phyloP scores from a whole-genome alignment of 108 stramenopile genomes.

The Nitzschia sp. region DNA sequence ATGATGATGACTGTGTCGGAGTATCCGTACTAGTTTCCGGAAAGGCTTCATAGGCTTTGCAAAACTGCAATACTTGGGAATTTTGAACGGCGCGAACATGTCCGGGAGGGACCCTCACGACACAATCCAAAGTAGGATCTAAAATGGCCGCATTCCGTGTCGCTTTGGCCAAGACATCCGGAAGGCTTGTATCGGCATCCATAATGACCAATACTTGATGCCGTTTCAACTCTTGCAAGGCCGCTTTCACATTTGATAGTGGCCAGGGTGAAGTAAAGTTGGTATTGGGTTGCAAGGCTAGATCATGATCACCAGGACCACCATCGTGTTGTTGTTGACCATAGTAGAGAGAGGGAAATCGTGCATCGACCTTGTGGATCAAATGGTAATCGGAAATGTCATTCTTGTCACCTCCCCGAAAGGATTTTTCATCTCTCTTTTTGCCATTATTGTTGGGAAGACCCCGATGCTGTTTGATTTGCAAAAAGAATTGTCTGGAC shows the following conservation, averaged over 20 bases:
- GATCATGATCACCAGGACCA: neutral
- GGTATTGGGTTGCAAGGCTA: neutral
- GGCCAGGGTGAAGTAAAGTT: constrained; percentile 12
- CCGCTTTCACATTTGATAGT: neutral
- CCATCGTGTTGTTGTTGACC: too few relatives aligned
- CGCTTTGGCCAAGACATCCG: neutral
- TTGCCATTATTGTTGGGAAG: constrained; percentile 8
- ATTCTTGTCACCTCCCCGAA: neutral
- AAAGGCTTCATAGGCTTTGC: neutral
- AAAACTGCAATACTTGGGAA: neutral
- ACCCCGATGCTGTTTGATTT: constrained; percentile 15
- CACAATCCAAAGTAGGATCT: constrained; percentile 18
- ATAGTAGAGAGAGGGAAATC: constrained; percentile 1
- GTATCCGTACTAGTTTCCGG: constrained; percentile 2
- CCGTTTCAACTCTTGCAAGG: constrained; percentile 3
- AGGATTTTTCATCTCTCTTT: constrained; percentile 2
- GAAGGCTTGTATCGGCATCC: neutral
- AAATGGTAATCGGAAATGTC: neutral
- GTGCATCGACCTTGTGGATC: neutral
- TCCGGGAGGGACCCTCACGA: neutral
- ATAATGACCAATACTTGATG: constrained; percentile 18
- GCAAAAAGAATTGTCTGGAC: constrained; percentile 10
- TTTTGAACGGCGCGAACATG: neutral
- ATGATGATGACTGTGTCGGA: too few relatives aligned
- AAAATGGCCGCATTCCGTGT: constrained; percentile 17